A percentile compares a stretch with the other conserved stretches of the same genome.
Conservation (phyloP, 345 rosid genomes). For the Aquilaria yunnanensis region DNA sequence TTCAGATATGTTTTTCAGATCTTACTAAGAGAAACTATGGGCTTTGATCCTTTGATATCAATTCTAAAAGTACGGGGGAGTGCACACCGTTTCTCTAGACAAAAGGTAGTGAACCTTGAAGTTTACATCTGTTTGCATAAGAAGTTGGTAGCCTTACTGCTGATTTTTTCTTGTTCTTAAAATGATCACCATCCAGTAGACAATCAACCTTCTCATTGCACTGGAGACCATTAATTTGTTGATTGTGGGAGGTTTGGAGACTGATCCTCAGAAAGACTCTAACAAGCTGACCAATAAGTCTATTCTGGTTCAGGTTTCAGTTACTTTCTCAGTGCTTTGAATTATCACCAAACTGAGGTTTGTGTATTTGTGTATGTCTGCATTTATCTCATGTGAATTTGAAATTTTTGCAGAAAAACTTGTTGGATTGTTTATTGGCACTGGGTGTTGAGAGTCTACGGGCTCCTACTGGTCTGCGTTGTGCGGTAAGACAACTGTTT, state of each 20-base stretch:
- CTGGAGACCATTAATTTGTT: slow-evolving; percentile 74
- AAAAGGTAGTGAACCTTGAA: slow-evolving; percentile 51
- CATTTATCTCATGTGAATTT: slow-evolving; percentile 14
- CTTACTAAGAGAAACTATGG: slow-evolving; percentile 78
- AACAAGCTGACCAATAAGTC: slow-evolving; percentile 68
- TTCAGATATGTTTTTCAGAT: slow-evolving; percentile 31
- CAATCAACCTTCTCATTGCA: slow-evolving; percentile 71
- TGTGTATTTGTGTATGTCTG: neutral
- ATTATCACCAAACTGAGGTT: neutral
- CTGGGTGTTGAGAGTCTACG: slow-evolving; percentile 87
- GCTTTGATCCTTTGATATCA: slow-evolving; percentile 66
- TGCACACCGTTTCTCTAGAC: slow-evolving; percentile 72
- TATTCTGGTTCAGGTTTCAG: slow-evolving; percentile 71
- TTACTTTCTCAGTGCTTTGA: neutral
- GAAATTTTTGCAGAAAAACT: slow-evolving; percentile 46
- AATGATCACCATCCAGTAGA: slow-evolving; percentile 67
- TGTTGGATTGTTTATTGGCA: slow-evolving; percentile 67
- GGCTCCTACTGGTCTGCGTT: slow-evolving; percentile 82
- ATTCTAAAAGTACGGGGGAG: slow-evolving; percentile 67
- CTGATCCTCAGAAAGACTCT: slow-evolving; percentile 60
- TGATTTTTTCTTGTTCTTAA: slow-evolving; percentile 25
- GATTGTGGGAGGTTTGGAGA: slow-evolving; percentile 53
- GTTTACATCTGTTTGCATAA: slow-evolving; percentile 3
- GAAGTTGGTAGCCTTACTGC: slow-evolving; percentile 24
- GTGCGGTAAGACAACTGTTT: slow-evolving; percentile 44